Base-by-base conservation (phyloP, 2,329 filamentous ascomycete species). In the Trichoderma sp. region DNA sequence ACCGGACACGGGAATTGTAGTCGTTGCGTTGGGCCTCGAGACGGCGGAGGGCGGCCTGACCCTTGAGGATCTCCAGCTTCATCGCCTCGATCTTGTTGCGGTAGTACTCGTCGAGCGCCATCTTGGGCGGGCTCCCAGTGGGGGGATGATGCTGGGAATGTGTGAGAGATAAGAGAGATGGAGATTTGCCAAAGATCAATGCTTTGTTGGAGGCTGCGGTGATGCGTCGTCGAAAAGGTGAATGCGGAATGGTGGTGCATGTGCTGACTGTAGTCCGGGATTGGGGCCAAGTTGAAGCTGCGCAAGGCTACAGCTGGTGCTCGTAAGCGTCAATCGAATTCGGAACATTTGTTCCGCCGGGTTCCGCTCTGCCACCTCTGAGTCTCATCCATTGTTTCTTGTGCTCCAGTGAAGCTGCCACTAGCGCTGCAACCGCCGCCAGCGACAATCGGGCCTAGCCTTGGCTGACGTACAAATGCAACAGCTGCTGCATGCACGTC, bases 81-180 rank as follows among this genome's bases (percentile, higher is more conserved):
- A 98, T 97, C 83, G 93, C 91, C 93, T 99, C 96, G 85, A 98
- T 98, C 89, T 99, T 99, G 88, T 98, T 98, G 86, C 96, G 93
- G 84, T 97, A 99, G 87, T 98, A 99, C 84, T 93, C 97, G 84
- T 98, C 96, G 85, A 99, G 93, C 89, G 95, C 95, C 96, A 99
- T 99, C 82, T 81, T 91, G 89, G 66, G 75, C 78, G 75, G 53
- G 73, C 61, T 74, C 72, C 72, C 69, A 34, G 34, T 60, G 72
- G 64, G 70, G 75, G 53, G 18, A 34, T 36, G 26, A 21, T 18
- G 39, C 34, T 61, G 56, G 9, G 34, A 14, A 60, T 36, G 12
- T 21, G 51, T 14, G 15, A 39, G 24, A 47, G 47, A n/a, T 43
- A 3, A n/a, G 39, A n/a, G 39, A 30, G 18, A 24, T 18, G 26